Conservation (phyloP, 805 yeast species). For the Ogataea polymorpha region DNA sequence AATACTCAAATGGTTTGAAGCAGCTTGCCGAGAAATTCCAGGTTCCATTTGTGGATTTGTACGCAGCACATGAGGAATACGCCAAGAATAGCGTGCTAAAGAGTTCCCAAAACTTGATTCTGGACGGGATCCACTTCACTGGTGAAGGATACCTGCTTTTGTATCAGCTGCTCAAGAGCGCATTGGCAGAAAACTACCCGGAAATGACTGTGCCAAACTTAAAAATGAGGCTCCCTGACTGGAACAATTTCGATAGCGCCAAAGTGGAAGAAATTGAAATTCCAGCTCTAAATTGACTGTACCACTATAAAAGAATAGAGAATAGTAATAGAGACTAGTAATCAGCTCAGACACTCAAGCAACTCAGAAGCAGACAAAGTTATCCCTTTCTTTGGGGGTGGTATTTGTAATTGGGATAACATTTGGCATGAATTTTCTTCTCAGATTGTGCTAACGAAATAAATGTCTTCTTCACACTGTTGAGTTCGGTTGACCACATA, state of each 20-base stretch:
- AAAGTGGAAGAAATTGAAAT: constrained; percentile 14
- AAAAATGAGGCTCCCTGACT: constrained; percentile 22
- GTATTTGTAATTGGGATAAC: constrained; percentile 44
- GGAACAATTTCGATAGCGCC: constrained; percentile 16
- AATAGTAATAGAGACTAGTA: background rate
- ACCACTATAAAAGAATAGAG: constrained; percentile 2
- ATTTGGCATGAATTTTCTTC: constrained; percentile 38
- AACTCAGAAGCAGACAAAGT: background rate
- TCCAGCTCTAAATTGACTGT: background rate
- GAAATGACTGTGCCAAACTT: constrained; percentile 24
- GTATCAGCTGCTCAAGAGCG: constrained; percentile 32
- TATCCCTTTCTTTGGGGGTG: constrained; percentile 35
- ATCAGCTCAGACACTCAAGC: background rate
- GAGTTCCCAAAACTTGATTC: constrained; percentile 24
- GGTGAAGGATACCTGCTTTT: constrained; percentile 38
- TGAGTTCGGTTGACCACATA: constrained; percentile 43
- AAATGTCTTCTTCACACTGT: constrained; percentile 36
- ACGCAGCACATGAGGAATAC: constrained; percentile 38
- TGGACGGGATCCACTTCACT: constrained; percentile 47
- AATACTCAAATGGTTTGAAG: constrained; percentile 50
- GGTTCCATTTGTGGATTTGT: constrained; percentile 59
- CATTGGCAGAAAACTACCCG: constrained; percentile 35
- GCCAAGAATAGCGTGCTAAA: constrained; percentile 10
- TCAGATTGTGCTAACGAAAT: constrained; percentile 38
- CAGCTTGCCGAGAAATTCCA: constrained; percentile 42